Conservation (phyloP, 2,329 filamentous ascomycete species). For the Botrytis sinoallii region DNA sequence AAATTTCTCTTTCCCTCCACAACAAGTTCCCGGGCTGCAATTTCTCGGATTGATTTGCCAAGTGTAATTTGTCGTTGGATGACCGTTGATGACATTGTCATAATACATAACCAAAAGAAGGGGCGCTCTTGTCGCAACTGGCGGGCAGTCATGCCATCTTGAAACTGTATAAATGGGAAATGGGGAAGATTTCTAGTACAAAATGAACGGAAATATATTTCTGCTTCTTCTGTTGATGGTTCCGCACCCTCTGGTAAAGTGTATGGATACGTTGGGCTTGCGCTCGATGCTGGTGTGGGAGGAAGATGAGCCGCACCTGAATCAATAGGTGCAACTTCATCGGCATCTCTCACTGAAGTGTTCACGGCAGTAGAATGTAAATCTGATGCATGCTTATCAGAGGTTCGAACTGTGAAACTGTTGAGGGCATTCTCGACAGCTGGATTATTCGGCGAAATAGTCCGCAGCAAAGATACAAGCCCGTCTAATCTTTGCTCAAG, state of each 20-base stretch:
- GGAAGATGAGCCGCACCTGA: background rate
- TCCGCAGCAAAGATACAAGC: slow-evolving; percentile 17
- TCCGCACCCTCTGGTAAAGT: background rate
- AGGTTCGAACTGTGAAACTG: background rate
- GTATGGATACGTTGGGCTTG: background rate
- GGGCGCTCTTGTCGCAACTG: slow-evolving; percentile 44
- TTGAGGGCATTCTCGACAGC: slow-evolving; percentile 12
- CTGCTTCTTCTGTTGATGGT: slow-evolving; percentile 39
- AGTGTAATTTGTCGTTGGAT: slow-evolving; percentile 42
- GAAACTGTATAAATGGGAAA: slow-evolving; percentile 48
- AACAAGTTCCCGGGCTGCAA: slow-evolving; percentile 46
- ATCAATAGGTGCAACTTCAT: background rate
- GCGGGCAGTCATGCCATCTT: slow-evolving; percentile 40
- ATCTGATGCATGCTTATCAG: background rate
- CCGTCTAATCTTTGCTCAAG: slow-evolving; percentile 27
- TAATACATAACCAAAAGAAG: slow-evolving; percentile 51
- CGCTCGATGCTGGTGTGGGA: slow-evolving; percentile 3
- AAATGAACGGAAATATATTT: slow-evolving; percentile 44
- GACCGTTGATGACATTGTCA: slow-evolving; percentile 46
- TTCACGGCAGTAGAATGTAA: background rate
- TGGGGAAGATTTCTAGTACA: slow-evolving; percentile 42
- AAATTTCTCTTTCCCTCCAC: slow-evolving; percentile 46
- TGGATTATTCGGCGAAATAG: slow-evolving; percentile 13
- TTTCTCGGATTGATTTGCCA: slow-evolving; percentile 43
- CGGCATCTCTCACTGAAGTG: background rate